Base-by-base conservation (phyloP, 2,329 filamentous ascomycete species). In the Huntiella bhutanensis region DNA sequence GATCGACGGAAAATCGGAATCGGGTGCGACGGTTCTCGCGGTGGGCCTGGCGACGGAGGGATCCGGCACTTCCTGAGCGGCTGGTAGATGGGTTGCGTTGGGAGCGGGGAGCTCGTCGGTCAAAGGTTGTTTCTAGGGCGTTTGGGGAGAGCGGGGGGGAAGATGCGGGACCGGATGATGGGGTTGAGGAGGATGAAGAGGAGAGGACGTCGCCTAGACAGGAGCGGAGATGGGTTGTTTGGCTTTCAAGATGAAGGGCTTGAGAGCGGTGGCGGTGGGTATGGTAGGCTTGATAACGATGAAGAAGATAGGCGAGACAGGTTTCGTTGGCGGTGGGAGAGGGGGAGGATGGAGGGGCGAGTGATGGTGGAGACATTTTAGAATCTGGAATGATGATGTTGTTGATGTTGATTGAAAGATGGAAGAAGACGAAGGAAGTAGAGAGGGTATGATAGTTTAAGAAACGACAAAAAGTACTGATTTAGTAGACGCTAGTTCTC, bases 231-330 rank as follows among this genome's bases (percentile, higher is more conserved):
- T 47, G 41, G 11, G 41, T 40, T 8, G 47, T 45, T 45, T 50
- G 37, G 19, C 19, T 37, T 28, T 47, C 48, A 5, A 47, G 41
- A 2, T 32, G 6, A 11, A 43, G 7, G 11, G 41, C 17, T 35
- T 43, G 41, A 19, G 35, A 17, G 6, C 41, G 46, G 11, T 38
- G 39, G 12, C 41, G 41, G 19, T 50, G 41, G 41, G 47, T 41
- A 12, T 41, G 36, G 44, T 50, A 50, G 15, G 38, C 33, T 38
- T 50, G 48, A 19, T 50, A 50, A 15, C 48, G 45, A n/a, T 47
- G 44, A 13, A 50, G 28, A 16, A 50, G 11, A 19, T 47, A 17
- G 19, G 47, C 41, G 22, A 50, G 45, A 28, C 44, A 40, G 13
- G 45, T 41, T 41, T 50, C 45, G 7, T 41, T 33, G 15, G 32